Base-by-base conservation (phyloP, 2,329 filamentous ascomycete species). In the Ophiostoma quercus region DNA sequence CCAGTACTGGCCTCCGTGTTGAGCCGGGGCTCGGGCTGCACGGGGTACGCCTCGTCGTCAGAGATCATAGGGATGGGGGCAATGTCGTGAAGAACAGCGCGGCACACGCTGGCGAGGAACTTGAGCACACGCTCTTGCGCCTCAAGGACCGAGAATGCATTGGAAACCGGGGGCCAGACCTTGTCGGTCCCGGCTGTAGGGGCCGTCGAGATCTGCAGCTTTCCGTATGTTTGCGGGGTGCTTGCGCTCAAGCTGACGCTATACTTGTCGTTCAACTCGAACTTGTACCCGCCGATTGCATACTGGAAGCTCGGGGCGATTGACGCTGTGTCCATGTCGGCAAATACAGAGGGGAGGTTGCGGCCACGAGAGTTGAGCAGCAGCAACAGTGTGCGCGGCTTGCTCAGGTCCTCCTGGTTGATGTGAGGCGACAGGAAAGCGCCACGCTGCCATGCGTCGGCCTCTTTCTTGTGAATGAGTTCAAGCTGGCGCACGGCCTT, bases 321-420 rank as follows among this genome's bases (percentile, higher is more conserved):
- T 16, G 29, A n/a, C 2, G 9, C 16, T 2, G 16, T n/a, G 32
- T 65, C 32, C 32, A 37, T 65, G 32, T 9, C 60, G 62, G 34
- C 82, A 72, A 88, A 89, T 0, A 75, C 72, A 8, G 77, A 74
- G 0, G 85, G 85, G 0, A 74, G 71, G 69, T 85, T 74, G 0
- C 83, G 80, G 5, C 79, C 85, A 7, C 86, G 79, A 0, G 84
- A 76, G 69, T 86, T 85, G 12, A 89, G 74, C 25, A 88, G 77
- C 7, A 88, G 75, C 0, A 80, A 78, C 9, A 89, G 73, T 0
- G 76, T 71, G 66, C 81, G 83, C 0, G 80, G 75, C 29, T 81
- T 78, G 0, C 74, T 68, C 0, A 89, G 77, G 73, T 88, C 86
- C 69, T 88, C 84, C 57, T 84, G 78, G 72, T 88, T 89, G 74